Base-by-base conservation (phyloP, 164 flowering plant species). In the Umbellularia californica region DNA sequence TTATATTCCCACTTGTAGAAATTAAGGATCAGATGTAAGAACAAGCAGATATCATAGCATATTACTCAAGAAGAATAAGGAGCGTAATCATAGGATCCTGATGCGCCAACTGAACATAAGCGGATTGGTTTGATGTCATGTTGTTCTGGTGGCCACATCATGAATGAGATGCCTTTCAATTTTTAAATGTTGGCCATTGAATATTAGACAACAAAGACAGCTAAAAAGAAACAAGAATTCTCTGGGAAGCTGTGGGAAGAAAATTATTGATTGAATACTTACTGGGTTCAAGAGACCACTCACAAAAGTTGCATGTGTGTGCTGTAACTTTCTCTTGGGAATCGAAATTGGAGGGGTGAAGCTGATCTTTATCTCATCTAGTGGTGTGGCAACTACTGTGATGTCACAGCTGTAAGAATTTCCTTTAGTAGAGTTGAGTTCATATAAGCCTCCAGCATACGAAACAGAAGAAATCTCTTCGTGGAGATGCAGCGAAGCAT, bases 211-310 rank as follows among this genome's bases (percentile, higher is more conserved):
- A 41, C 10, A 7, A 33, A 41, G 47, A 41, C 47, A 41, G 47
- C 47, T 41, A 41, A 41, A 41, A 41, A 41, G 47, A 41, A 0
- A 41, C 1, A 9, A 7, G 2, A 33, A 5, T 33, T 33, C 41
- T 33, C 41, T 33, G 41, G 11, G 47, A 41, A 41, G 47, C 1
- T 1, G 47, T 41, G 47, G 47, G 47, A 55, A 55, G 60, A 20
- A 55, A 55, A 28, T 68, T 1, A n/a, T 17, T 17, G 15, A 63
- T 17, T 50, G 30, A 27, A 71, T 25, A 81, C 95, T 87, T 78
- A 93, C 99, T 62, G 95, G 97, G 80, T 93, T 88, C 76, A 91
- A 74, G 24, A 90, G 78, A 72, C 97, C 99, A 79, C 96, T 87
- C 28, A 95, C 88, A 77, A 95, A 95, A 23, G 98, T 95, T 20